phyloP scores from a whole-genome alignment of 2,329 filamentous ascomycete genomes.

The Penicillium sp. region DNA sequence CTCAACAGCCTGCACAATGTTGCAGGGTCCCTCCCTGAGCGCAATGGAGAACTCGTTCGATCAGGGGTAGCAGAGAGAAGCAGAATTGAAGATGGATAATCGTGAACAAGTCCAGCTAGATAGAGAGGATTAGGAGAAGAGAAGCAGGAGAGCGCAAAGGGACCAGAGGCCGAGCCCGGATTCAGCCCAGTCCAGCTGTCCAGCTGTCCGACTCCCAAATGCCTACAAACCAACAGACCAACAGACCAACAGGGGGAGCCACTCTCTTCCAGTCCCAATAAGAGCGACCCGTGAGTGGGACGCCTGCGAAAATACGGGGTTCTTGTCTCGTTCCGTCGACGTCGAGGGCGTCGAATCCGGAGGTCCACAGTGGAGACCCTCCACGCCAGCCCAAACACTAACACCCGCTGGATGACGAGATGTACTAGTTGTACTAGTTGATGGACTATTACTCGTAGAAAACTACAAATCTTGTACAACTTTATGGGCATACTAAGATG shows the following conservation, averaged over 20 bases:
- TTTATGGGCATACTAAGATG: no score
- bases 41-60: neutral
- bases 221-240: neutral
- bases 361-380: conserved; percentile 9
- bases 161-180: neutral
- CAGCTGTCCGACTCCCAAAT: no score
- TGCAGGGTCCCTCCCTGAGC: neutral
- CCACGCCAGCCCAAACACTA: conserved; percentile 1
- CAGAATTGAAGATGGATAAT: neutral
- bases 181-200: neutral
- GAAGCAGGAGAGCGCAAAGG: neutral
- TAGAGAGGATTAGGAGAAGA: neutral
- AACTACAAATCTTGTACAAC: no score
- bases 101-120: neutral
- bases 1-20: conserved; percentile 5
- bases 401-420: neutral
- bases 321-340: conserved; percentile 1
- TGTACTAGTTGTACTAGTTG: neutral
- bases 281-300: neutral
- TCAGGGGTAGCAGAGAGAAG: neutral
- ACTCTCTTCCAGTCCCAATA: no score
- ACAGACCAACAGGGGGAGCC: neutral
- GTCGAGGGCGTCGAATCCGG: neutral
- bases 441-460: no score
- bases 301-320: neutral